phyloP scores from a whole-genome alignment of 495 filamentous ascomycete species.

The Hapsidospora chrysogenum region DNA sequence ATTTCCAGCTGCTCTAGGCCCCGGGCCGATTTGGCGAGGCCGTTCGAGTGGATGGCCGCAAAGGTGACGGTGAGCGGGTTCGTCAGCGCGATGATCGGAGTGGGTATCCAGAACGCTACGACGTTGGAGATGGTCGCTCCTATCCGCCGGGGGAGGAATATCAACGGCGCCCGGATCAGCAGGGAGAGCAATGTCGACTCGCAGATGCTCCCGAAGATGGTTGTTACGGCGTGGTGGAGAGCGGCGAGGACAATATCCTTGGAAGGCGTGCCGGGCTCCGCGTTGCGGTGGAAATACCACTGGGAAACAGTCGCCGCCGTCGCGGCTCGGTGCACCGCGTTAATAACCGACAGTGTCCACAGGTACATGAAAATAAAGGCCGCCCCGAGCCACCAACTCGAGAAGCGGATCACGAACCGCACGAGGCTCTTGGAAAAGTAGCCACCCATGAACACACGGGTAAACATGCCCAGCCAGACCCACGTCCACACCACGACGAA shows the following conservation, averaged over 20 bases:
- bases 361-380: conserved; percentile 89
- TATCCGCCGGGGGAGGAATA: conserved; percentile 63
- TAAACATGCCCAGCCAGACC: conserved; percentile 95
- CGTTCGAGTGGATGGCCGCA: conserved; percentile 81
- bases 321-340: conserved; percentile 74
- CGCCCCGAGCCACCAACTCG: conserved; percentile 79
- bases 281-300: conserved; percentile 95
- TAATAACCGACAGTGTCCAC: conserved; percentile 78
- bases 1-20: conserved; percentile 65
- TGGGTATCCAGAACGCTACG: conserved; percentile 65
- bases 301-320: conserved; percentile 92
- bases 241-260: conserved; percentile 70
- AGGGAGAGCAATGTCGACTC: conserved; percentile 67
- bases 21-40: conserved; percentile 55
- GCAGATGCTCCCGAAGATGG: conserved; percentile 86
- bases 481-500: conserved; percentile 78
- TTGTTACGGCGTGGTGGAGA: conserved; percentile 58
- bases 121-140: conserved; percentile 28
- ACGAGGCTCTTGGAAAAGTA: conserved; percentile 43
- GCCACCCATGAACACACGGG: conserved; percentile 77
- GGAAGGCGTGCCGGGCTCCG: conserved; percentile 56
- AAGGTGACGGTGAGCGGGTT: conserved; percentile 87
- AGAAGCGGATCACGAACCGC: conserved; percentile 60
- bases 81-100: conserved; percentile 66
- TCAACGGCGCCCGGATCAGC: conserved; percentile 67